Evolutionary conservation across 1,284 basidiomycete genomes (phyloP), one percentile per base, ranked within the genome.

Genomic region (Ustilago hordei): DNA sequence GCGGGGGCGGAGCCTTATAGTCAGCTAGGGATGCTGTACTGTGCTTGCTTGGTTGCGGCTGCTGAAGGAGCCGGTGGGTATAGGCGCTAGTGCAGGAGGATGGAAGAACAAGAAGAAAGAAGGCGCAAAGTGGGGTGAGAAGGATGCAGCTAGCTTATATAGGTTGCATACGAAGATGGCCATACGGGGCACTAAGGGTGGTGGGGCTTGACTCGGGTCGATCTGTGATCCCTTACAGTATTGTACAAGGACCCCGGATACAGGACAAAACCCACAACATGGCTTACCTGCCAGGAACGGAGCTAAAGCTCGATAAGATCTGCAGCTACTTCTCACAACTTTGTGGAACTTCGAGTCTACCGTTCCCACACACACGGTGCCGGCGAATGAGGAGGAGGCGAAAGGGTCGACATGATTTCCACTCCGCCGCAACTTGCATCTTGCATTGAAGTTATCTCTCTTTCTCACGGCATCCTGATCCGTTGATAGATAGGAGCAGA

Each of bases 401-500:
- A 32, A 31, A 50, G 48, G 28, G 48, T 50, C 3, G 38, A 12
- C 8, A 35, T 8, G 43, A 8, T 52, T 53, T 6, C 23, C 59
- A 36, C 50, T 61, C 59, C 59, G 59, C 48, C 12, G 47, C 48
- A n/a, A 60, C 19, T 31, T 54, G 38, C 60, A 52, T 55, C 6
- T 28, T 58, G 41, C 56, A 58, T 58, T 32, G 43, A 4, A 17
- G n/a, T 11, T 12, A 41, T 38, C 23, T 28, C 15, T 13, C 48
- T n/a, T 32, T 50, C 39, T 32, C 59, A 50, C 59, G 19, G 36
- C 38, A 41, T 15, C 19, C 36, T 12, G 8, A 12, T 28, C 28
- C 15, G 41, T 55, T 55, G 60, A 63, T 63, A 63, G 60, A 63
- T 63, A 63, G 60, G 60, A 54, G 32, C 53, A 63, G 8, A 39